These are phyloP conservation scores for Macadamia integrifolia DNA, from an alignment of 164 flowering plant species.

Conservation along the genomic window DNA sequence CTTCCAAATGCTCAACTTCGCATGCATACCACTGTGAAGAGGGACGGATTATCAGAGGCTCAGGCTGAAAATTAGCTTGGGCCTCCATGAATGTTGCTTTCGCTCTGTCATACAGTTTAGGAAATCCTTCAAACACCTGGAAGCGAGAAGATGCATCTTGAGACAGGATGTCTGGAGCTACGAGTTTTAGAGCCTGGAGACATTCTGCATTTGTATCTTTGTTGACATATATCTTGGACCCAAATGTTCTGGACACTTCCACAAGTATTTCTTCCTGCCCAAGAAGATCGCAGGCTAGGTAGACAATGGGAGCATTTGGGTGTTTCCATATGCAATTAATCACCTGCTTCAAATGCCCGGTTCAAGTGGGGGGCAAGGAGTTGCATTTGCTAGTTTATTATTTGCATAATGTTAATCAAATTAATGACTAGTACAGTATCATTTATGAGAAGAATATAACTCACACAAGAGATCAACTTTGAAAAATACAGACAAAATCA, in stretches of 20 bases:
- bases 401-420: too few species aligned
- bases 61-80: constrained; percentile 40
- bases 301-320: constrained; percentile 65
- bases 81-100: constrained; percentile 50
- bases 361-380: not conserved
- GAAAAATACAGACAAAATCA: too few species aligned
- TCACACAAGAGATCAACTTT: too few species aligned
- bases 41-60: constrained; percentile 83
- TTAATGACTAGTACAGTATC: too few species aligned
- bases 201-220: constrained; percentile 39
- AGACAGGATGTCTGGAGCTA: constrained; percentile 57
- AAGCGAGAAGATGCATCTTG: constrained; percentile 67
- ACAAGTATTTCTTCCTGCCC: constrained; percentile 80
- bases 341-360: constrained; percentile 39
- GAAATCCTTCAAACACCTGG: constrained; percentile 65
- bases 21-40: constrained; percentile 86
- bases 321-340: constrained; percentile 92
- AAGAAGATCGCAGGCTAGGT: constrained; percentile 74
- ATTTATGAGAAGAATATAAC: too few species aligned
- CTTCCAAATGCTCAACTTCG: constrained; percentile 35
- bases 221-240: constrained; percentile 73
- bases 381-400: too few species aligned
- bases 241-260: constrained; percentile 65
- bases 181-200: constrained; percentile 39
- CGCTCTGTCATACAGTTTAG: constrained; percentile 62